These are phyloP conservation scores for Ogataea pini DNA, from an alignment of 805 yeast genomes.

Conservation along the genomic window DNA sequence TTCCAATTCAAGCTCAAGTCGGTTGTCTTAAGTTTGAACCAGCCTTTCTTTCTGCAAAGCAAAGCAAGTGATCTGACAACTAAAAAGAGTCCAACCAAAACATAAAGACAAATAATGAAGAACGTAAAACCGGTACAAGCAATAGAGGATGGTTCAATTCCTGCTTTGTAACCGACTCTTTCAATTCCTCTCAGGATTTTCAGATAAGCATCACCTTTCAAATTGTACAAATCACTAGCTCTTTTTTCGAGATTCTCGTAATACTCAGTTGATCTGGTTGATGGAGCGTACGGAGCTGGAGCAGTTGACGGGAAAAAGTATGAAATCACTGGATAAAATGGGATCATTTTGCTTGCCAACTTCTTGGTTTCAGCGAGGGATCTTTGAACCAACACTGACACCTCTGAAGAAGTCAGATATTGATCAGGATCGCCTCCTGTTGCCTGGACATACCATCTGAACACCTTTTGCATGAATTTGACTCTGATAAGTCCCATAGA, in stretches of 20 bases:
- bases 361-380: slow-evolving; percentile 37
- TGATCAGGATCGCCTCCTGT: slow-evolving; percentile 87
- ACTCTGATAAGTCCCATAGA: slow-evolving; percentile 87
- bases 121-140: slow-evolving; percentile 88
- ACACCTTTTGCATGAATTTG: slow-evolving; percentile 78
- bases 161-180: slow-evolving; percentile 74
- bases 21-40: slow-evolving; percentile 15
- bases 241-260: slow-evolving; percentile 18
- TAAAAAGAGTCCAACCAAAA: slow-evolving; percentile 62
- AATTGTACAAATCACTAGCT: slow-evolving; percentile 34
- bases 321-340: slow-evolving; percentile 20
- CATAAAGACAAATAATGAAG: slow-evolving; percentile 74
- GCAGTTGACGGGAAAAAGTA: slow-evolving; percentile 23
- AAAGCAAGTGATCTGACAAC: slow-evolving; percentile 52
- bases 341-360: slow-evolving; percentile 16
- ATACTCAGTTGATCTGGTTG: not conserved
- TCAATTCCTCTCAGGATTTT: slow-evolving; percentile 82
- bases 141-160: slow-evolving; percentile 79
- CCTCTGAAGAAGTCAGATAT: slow-evolving; percentile 59
- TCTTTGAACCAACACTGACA: slow-evolving; percentile 76
- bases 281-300: not conserved
- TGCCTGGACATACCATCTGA: slow-evolving; percentile 81
- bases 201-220: slow-evolving; percentile 57
- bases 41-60: slow-evolving; percentile 29
- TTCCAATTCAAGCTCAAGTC: slow-evolving; percentile 44